Evolutionary conservation across 2,329 filamentous ascomycete species (phyloP).

Genomic region (Aotearoamyces nothofagi): DNA sequence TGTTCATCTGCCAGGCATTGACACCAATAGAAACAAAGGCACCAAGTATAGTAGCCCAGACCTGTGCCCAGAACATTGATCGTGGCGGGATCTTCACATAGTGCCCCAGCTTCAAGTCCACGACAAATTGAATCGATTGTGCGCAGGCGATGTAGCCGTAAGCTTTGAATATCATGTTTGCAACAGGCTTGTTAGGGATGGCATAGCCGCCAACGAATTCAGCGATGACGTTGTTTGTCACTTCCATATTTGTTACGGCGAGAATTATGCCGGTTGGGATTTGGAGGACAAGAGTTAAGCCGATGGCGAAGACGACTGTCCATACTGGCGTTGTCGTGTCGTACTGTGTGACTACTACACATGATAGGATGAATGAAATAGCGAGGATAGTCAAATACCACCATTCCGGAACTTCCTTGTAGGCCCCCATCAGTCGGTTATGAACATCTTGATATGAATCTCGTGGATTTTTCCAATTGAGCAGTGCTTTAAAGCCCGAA

Average conservation of each 20-base stretch:
- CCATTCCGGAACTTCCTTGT: conserved; percentile 37
- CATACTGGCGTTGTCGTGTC: conserved; percentile 15
- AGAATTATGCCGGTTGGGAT: conserved; percentile 52
- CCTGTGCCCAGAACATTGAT: conserved; percentile 33
- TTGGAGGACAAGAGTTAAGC: conserved; percentile 30
- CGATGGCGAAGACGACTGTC: conserved; percentile 14
- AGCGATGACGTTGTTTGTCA: conserved; percentile 55
- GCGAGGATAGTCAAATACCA: conserved; percentile 35
- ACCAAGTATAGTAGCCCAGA: conserved; percentile 29
- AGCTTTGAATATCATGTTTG: conserved; percentile 66
- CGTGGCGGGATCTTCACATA: conserved; percentile 51
- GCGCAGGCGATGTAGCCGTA: conserved; percentile 54
- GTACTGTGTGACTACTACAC: conserved; percentile 9
- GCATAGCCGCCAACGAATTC: conserved; percentile 60
- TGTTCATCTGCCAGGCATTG: conserved; percentile 30
- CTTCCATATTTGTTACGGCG: conserved; percentile 46
- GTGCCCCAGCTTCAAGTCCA: conserved; percentile 39
- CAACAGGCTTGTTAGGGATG: conserved; percentile 45
- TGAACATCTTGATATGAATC: conserved; percentile 40
- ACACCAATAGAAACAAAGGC: conserved; percentile 32
- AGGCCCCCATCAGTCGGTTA: conserved; percentile 38
- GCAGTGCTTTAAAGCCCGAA: conserved; percentile 13
- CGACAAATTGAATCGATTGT: conserved; percentile 5
- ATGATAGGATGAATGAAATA: conserved; percentile 29
- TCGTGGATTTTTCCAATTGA: too few species aligned